Conservation (phyloP, 129 eudicot genomes). For the Arctium lappa region DNA sequence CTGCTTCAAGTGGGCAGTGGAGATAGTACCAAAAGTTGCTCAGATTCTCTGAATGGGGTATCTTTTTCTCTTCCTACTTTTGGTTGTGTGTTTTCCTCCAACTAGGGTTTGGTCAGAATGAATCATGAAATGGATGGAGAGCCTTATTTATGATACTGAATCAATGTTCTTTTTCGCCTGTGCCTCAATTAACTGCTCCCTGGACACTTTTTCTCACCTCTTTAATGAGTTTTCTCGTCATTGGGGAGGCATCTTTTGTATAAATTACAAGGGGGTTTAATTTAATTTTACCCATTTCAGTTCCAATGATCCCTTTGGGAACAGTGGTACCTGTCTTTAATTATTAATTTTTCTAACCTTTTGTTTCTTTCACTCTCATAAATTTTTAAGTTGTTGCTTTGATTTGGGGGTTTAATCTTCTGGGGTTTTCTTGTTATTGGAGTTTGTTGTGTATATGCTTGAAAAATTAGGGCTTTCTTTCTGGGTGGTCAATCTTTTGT, state of each 20-base stretch:
- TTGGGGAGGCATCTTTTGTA: slow-evolving; percentile 31
- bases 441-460: slow-evolving; percentile 5
- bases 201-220: slow-evolving; percentile 37
- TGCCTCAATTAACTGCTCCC: slow-evolving; percentile 40
- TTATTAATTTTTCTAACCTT: slow-evolving; percentile 13
- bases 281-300: slow-evolving; percentile 22
- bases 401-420: slow-evolving; percentile 16
- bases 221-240: slow-evolving; percentile 49
- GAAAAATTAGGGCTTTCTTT: slow-evolving; percentile 22
- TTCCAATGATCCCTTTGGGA: slow-evolving; percentile 35
- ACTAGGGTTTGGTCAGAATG: slow-evolving; percentile 49
- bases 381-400: slow-evolving; percentile 13
- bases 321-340: slow-evolving; percentile 15
- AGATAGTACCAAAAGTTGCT: slow-evolving; percentile 50
- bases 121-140: slow-evolving; percentile 17
- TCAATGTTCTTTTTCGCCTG: slow-evolving; percentile 33
- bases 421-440: slow-evolving; percentile 17
- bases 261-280: slow-evolving; percentile 17
- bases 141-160: slow-evolving; percentile 50
- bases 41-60: slow-evolving; percentile 83
- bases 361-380: slow-evolving; percentile 34
- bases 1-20: slow-evolving; percentile 22
- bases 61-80: slow-evolving; percentile 52
- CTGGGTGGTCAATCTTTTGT: slow-evolving; percentile 15
- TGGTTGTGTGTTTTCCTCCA: slow-evolving; percentile 36